Evolutionary conservation across 495 filamentous ascomycete genomes (phyloP), one percentile per base, ranked within the genome.

Genomic region (Lophiotrema nucula): DNA sequence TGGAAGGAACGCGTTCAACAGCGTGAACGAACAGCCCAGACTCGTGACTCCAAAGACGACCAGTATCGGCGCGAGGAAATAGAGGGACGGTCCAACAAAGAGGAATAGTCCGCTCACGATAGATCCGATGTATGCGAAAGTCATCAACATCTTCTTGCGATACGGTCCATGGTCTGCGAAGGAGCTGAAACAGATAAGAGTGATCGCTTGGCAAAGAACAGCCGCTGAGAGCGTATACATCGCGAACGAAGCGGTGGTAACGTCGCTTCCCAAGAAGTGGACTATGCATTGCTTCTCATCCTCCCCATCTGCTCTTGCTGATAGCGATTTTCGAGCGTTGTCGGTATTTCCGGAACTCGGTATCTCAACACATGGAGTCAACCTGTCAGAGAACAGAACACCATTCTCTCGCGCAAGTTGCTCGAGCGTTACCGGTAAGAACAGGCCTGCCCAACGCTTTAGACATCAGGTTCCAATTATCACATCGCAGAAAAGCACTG

Each of bases 401-500:
- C 92, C 92, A 70, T 86, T 85, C 72, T 96, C 92, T 47, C 92
- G 82, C 16, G 92, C 89, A 54, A 96, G 78, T 61, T 92, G 91
- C 68, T 97, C 92, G 39, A 97, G 74, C 0, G 90, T 87, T 24
- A 97, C 92, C 4, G 92, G 92, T 54, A 96, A 87, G 42, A 72
- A 72, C 2, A 65, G 60, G 16, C 69, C 69, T 62, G 24, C 10
- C 4, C 39, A 10, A 43, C 19, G 6, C 8, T 8, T 35, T 21
- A 43, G 10, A 12, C 39, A 43, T 54, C 15, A 43, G 27, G 26
- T 24, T 11, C 4, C 15, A 48, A 19, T 22, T 26, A 24, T 16
- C 11, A 25, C 3, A 24, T 11, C 5, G n/a, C 2, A 42, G 23
- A 47, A 11, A 24, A 43, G 16, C 4, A n/a, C 2, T 26, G 25